phyloP scores from a whole-genome alignment of 257 asterid species.

The Fraxinus anomala region DNA sequence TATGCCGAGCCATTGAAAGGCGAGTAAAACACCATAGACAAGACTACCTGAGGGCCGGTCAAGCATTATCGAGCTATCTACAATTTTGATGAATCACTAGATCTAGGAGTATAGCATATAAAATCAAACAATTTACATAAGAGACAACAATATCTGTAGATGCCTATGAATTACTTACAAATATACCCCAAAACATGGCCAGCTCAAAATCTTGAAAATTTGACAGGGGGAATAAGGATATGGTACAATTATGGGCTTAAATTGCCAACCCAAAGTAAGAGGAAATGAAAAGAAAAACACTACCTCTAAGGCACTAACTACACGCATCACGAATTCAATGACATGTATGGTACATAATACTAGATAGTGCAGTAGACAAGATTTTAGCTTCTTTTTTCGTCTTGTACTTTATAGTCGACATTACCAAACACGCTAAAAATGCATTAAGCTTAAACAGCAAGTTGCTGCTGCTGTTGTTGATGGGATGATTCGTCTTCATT shows the following conservation, averaged over 20 bases:
- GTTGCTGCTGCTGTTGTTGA: conserved; percentile 65
- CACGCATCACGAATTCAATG: not conserved
- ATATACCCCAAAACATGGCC: not conserved
- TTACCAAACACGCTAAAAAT: not conserved
- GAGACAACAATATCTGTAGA: not conserved
- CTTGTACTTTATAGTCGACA: not conserved
- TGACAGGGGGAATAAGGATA: not conserved
- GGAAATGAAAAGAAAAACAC: not conserved
- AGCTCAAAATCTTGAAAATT: not conserved
- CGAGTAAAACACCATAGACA: not conserved
- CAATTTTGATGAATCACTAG: not conserved
- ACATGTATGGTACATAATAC: not conserved
- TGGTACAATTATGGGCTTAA: not conserved
- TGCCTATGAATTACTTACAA: not conserved
- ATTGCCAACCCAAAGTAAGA: not conserved
- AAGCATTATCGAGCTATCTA: not conserved
- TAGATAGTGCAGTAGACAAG: not conserved
- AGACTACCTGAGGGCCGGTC: not conserved
- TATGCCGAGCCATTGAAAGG: not conserved
- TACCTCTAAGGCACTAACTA: not conserved
- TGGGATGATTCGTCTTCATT: conserved; percentile 79
- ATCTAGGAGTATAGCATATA: not conserved
- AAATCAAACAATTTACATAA: not conserved
- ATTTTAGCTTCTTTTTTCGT: not conserved
- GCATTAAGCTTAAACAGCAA: conserved; percentile 53